A percentile compares a stretch with the other conserved stretches of the same genome.
phyloP scores from a whole-genome alignment of 2,329 filamentous ascomycete species.

The Penicillium italicum region DNA sequence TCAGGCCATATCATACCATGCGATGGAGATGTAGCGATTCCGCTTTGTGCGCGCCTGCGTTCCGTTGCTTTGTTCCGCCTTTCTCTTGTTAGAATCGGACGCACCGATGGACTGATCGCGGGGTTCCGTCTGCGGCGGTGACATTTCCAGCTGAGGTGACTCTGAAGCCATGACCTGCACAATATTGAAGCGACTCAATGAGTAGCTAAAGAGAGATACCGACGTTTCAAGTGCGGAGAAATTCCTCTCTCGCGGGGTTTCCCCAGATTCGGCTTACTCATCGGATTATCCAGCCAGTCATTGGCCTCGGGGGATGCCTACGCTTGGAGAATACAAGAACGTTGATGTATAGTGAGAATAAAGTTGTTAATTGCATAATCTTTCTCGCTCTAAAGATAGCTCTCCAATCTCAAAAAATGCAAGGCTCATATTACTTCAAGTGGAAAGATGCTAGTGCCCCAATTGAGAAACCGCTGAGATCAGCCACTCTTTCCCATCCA shows the following conservation, averaged over 20 bases:
- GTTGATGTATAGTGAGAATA: background rate
- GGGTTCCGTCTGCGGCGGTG: conserved; percentile 21
- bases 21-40: conserved; percentile 65
- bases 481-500: conserved; percentile 12
- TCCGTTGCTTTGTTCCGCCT: conserved; percentile 43
- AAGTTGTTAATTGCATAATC: background rate
- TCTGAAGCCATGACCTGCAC: conserved; percentile 32
- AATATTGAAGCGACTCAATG: conserved; percentile 1
- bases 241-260: conserved; percentile 36
- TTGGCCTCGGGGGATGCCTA: conserved; percentile 7
- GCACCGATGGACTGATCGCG: conserved; percentile 25
- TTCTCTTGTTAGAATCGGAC: conserved; percentile 39
- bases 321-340: background rate
- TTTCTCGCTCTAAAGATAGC: too few relatives aligned
- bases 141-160: conserved; percentile 30
- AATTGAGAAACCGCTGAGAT: conserved; percentile 5
- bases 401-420: background rate
- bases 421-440: background rate
- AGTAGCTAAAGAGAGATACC: conserved; percentile 12
- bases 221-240: conserved; percentile 32
- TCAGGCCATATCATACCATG: conserved; percentile 50
- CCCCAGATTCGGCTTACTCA: conserved; percentile 33
- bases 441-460: background rate
- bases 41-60: conserved; percentile 57
- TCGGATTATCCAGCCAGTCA: conserved; percentile 3